Evolutionary conservation across 306 rosid species (phyloP), one percentile per base, ranked within the genome.

Genomic region (Neltuma alba): DNA sequence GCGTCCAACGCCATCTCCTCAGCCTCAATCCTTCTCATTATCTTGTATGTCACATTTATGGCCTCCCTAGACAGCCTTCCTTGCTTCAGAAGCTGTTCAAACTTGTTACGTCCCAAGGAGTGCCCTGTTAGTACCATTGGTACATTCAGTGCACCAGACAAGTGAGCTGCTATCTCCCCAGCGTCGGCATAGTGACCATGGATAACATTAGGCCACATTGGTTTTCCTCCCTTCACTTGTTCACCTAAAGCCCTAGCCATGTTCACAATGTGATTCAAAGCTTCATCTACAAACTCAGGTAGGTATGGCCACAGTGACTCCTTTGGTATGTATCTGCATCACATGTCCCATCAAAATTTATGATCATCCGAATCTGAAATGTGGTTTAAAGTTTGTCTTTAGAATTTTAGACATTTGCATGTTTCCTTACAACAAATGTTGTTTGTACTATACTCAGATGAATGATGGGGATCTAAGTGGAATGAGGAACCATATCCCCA

Each of bases 151-250:
- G 89, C 95, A n/a, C 96, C 93, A 9, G 96, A 89, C 40, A 92
- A 72, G 33, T 71, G 87, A 18, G 91, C 88, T 28, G 94, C 97
- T 68, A 89, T 86, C 75, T 90, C 93, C 21, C 91, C 97, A 0
- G 87, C 93, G 78, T 91, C 97, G 3, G 94, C 96, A 58, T 93
- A 93, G 89, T 93, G 97, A 62, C 96, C 97, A 57, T 93, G 96
- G 78, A 93, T 86, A 18, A 85, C 91, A 30, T 85, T 88, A 21
- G 96, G 97, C 97, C 96, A 91, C 27, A 84, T 76, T 36, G 94
- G 92, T 75, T 83, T 88, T 18, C 92, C 92, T 20, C 81, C 86
- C 13, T 81, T 81, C 68, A 88, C 89, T 66, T 92, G 87, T 75
- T 92, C 97, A 3, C 92, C 97, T 6, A 91, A 78, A 65, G 86